A percentile compares a stretch with the other conserved stretches of the same genome.
These are phyloP conservation scores for Colletotrichum incanum DNA, from an alignment of 2,329 filamentous ascomycete genomes.

Conservation along the genomic window DNA sequence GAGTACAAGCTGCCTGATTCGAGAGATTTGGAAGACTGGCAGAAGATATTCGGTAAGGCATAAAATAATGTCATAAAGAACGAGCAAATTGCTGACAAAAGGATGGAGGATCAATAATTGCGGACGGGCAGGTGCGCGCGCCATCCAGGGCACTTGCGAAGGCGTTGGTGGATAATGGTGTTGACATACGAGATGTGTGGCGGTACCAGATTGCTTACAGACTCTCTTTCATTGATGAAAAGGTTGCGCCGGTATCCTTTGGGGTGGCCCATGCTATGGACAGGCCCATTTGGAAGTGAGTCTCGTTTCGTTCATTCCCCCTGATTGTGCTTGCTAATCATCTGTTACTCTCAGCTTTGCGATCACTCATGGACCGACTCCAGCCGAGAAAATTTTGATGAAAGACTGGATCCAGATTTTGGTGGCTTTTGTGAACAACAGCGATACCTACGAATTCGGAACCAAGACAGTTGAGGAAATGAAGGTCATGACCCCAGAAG, in stretches of 20 bases:
- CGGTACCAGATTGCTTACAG: slow-evolving; percentile 60
- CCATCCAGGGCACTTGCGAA: slow-evolving; percentile 54
- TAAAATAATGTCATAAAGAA: not conserved
- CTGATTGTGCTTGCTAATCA: slow-evolving; percentile 6
- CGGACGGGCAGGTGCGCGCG: slow-evolving; percentile 58
- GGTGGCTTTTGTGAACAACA: slow-evolving; percentile 55
- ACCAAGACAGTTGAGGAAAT: slow-evolving; percentile 54
- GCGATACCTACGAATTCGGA: slow-evolving; percentile 51
- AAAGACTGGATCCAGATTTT: slow-evolving; percentile 56
- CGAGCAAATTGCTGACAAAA: not conserved
- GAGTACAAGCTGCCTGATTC: slow-evolving; percentile 54
- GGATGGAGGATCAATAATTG: slow-evolving; percentile 50
- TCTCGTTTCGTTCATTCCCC: not conserved
- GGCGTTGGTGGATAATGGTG: slow-evolving; percentile 51
- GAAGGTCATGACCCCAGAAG: slow-evolving; percentile 53
- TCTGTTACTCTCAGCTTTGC: slow-evolving; percentile 50
- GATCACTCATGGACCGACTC: slow-evolving; percentile 56
- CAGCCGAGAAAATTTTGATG: slow-evolving; percentile 54
- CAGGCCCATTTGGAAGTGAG: slow-evolving; percentile 60
- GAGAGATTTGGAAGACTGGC: slow-evolving; percentile 53
- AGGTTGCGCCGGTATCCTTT: slow-evolving; percentile 53
- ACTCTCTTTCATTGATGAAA: slow-evolving; percentile 59
- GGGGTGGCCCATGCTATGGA: slow-evolving; percentile 59
- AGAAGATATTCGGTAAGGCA: slow-evolving; percentile 53
- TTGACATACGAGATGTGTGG: slow-evolving; percentile 55